Percentiles rank a stretch among this genome's conserved stretches.
phyloP scores from a whole-genome alignment of 2,329 filamentous ascomycete species.

The Hymenoscyphus salicellus region DNA sequence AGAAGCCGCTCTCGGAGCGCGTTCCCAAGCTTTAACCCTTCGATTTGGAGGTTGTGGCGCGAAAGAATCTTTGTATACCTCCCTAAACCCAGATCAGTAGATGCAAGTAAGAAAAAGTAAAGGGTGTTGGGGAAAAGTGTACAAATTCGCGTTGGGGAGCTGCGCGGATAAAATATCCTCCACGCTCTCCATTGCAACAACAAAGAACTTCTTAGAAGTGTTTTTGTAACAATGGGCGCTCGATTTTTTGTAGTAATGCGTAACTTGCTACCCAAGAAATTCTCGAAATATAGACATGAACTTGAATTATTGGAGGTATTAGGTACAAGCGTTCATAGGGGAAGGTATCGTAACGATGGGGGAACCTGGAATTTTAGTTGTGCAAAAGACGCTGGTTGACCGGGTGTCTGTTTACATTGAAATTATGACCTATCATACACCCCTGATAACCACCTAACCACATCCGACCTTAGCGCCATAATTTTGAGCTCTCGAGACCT shows the following conservation, averaged over 20 bases:
- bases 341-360: constrained; percentile 1
- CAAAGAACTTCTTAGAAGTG: neutral
- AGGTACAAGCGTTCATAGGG: neutral
- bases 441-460: neutral
- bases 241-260: neutral
- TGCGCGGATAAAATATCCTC: constrained; percentile 11
- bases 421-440: neutral
- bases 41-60: constrained; percentile 23
- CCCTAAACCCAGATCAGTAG: constrained; percentile 20
- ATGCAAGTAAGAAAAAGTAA: neutral
- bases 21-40: constrained; percentile 32
- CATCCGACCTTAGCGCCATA: constrained; percentile 22
- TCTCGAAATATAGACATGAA: constrained; percentile 17
- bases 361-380: neutral
- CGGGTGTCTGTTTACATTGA: constrained; percentile 26
- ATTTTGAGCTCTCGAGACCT: constrained; percentile 13
- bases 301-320: constrained; percentile 2
- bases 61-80: constrained; percentile 33
- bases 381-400: constrained; percentile 1
- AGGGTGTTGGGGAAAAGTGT: constrained; percentile 4
- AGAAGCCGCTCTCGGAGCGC: constrained; percentile 32
- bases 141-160: constrained; percentile 21
- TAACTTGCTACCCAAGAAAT: neutral
- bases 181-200: constrained; percentile 13
- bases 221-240: constrained; percentile 1